Evolutionary conservation across 768 basidiomycete genomes (phyloP), one percentile per base, ranked within the genome.

Genomic region (Lentinula sp.): DNA sequence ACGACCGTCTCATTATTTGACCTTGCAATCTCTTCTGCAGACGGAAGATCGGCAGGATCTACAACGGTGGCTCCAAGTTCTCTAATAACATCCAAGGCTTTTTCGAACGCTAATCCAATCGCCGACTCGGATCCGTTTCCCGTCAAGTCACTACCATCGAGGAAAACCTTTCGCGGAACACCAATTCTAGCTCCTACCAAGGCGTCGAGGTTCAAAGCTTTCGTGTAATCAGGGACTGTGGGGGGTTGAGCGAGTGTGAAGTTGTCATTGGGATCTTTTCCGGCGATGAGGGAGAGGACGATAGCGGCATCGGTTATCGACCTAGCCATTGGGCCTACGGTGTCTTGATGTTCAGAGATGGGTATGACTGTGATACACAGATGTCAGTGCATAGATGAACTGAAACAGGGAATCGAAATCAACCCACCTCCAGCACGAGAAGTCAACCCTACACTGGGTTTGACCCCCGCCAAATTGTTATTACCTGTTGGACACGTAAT

Each of bases 391-490:
- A 36, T 16, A 15, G 15, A 8, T 18, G 28, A 5, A 35, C 4
- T 50, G 10, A 33, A 53, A 7, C 35, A 37, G 9, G 4, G 39
- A 18, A n/a, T 3, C 28, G 28, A 51, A 28, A 5, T 9, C 32
- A 15, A 55, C 68, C 46, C 61, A 81, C 85, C 85, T 68, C 84
- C 85, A 15, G 83, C 81, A 13, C 83, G 75, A 4, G 84, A 85
- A 3, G 83, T 84, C 37, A 85, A 68, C 0, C 85, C 85, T 8
- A 86, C 77, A 2, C 82, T 86, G 0, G 85, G 82, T 64, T 85
- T 85, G 51, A 86, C 82, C 0, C 84, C 85, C 3, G 76, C 85
- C 5, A 85, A 45, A 63, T 85, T 85, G 57, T 85, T 85, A 18
- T 76, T 69, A 64, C 74, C 76, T 0, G 79, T 69, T 23, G 83